These are phyloP conservation scores for Talaromyces sp. DNA, from an alignment of 2,329 filamentous ascomycete genomes.

Conservation along the genomic window DNA sequence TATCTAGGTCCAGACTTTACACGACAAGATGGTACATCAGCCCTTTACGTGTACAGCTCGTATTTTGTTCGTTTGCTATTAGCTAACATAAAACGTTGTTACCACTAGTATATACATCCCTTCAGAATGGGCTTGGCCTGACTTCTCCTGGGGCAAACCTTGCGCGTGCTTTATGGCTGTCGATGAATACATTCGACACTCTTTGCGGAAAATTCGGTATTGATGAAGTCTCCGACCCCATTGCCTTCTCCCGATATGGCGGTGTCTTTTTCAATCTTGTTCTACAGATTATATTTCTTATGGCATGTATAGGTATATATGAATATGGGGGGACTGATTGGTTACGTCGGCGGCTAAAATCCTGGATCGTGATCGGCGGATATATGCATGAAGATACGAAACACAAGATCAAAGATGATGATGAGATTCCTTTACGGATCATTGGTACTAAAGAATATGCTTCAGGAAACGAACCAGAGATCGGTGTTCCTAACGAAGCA, in stretches of 20 bases:
- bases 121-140: slow-evolving; percentile 7
- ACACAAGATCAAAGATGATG: slow-evolving; percentile 43
- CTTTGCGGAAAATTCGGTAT: slow-evolving; percentile 59
- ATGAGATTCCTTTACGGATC: slow-evolving; percentile 40
- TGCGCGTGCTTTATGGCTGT: slow-evolving; percentile 69
- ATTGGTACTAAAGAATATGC: neutral
- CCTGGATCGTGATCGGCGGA: no score
- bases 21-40: slow-evolving; percentile 3
- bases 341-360: neutral
- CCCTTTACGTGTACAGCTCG: neutral
- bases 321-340: neutral
- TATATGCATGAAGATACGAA: slow-evolving; percentile 19
- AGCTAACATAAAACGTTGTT: neutral
- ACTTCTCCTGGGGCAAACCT: slow-evolving; percentile 75
- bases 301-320: neutral
- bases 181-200: slow-evolving; percentile 79
- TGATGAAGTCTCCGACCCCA: slow-evolving; percentile 64
- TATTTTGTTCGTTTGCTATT: neutral
- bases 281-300: slow-evolving; percentile 50
- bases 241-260: slow-evolving; percentile 70
- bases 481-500: slow-evolving; percentile 43
- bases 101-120: slow-evolving; percentile 4
- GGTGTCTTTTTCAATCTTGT: slow-evolving; percentile 81
- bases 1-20: neutral
- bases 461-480: no score